Base-by-base conservation (phyloP, 345 rosid species). In the Corymbia maculata region DNA sequence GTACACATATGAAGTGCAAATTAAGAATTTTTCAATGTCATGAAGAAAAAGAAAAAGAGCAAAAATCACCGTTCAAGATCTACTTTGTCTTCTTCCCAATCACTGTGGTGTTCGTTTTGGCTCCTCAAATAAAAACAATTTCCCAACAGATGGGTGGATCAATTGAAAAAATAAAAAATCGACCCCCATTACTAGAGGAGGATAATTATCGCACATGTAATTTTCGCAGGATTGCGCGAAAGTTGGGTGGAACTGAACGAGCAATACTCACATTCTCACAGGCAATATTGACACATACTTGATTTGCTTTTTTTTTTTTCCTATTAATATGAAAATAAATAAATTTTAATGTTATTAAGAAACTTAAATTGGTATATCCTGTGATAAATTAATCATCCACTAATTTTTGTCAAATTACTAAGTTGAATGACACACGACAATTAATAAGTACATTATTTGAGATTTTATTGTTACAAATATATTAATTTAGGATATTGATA, bases 391-490 rank as follows among this genome's bases (percentile, higher is more conserved):
- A 50, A 50, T 9, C 9, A 4, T 51, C 4, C 3, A 51, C 13
- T 51, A 51, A 0, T 51, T 47, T 51, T 5, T 51, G 2, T 16
- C 4, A 17, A 52, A 52, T 52, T 2, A 2, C 0, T 0, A 1
- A 0, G 21, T 52, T 2, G 17, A 0, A 52, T 17, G 24, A 52
- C 24, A 52, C 8, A 0, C 0, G 9, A 15, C 0, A 6, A 0
- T 16, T 16, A 16, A 52, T 0, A 1, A 3, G 14, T 51, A 0
- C 8, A 53, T 53, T 19, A 53, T 53, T 53, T 53, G 0, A 52
- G 4, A 0, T 52, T 17, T 52, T 1, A 6, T 52, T 17, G 0
- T 52, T 5, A 7, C 1, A 53, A 16, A 52, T 16, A 16, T 16
- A 52, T 52, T 0, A 52, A 15, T 16, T 16, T 16, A 1, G 6